Evolutionary conservation across 768 basidiomycete genomes (phyloP).

Genomic region (Clitopilus passeckerianus): DNA sequence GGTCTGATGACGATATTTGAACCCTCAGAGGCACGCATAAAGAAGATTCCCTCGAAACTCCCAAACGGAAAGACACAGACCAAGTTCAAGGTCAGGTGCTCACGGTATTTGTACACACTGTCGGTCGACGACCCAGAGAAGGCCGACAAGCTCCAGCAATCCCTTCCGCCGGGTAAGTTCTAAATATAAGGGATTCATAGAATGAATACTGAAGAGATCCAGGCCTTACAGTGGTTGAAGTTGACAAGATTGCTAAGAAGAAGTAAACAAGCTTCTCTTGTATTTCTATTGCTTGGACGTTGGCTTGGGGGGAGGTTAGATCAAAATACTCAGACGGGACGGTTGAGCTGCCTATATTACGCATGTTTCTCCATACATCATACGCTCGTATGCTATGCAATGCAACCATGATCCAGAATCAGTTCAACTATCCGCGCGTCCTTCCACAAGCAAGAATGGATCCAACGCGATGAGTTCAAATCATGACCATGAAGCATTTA

Average conservation of each 20-base stretch:
- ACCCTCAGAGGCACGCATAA: slow-evolving; percentile 99
- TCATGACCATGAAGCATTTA: slow-evolving; percentile 7
- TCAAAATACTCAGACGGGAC: slow-evolving; percentile 3
- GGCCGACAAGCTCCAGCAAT: slow-evolving; percentile 96
- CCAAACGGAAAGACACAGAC: slow-evolving; percentile 74
- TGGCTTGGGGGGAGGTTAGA: slow-evolving; percentile 13
- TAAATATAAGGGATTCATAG: slow-evolving; percentile 34
- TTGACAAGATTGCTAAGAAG: slow-evolving; percentile 67
- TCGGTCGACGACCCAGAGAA: slow-evolving; percentile 94
- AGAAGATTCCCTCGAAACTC: slow-evolving; percentile 76
- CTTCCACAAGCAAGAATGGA: not conserved
- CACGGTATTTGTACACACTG: slow-evolving; percentile 96
- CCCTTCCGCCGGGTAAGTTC: slow-evolving; percentile 85
- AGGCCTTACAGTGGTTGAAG: slow-evolving; percentile 73
- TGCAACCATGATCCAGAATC: not conserved
- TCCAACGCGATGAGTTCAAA: not conserved
- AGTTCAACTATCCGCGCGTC: not conserved
- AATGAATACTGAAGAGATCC: not conserved
- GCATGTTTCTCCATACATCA: not conserved
- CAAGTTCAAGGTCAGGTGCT: slow-evolving; percentile 99
- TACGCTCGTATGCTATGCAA: not conserved
- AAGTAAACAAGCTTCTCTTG: slow-evolving; percentile 43
- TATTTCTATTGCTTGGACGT: slow-evolving; percentile 15
- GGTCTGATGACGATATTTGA: no score
- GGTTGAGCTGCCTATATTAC: not conserved